Evolutionary conservation across 2,329 filamentous ascomycete genomes (phyloP), one percentile per base, ranked within the genome.

Genomic region (Fusarium sp.): DNA sequence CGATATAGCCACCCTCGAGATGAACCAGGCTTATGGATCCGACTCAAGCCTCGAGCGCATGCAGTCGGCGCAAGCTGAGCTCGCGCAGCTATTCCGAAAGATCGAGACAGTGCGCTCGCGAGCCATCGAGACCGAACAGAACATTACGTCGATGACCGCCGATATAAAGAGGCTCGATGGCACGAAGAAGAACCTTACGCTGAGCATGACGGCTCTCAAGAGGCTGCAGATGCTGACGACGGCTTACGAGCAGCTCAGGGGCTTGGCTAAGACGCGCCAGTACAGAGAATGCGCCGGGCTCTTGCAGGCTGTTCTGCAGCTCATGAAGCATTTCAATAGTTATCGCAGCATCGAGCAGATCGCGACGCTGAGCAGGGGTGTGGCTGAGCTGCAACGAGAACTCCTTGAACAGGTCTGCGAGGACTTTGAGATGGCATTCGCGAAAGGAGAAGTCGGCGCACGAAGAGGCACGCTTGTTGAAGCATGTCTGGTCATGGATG

Each of bases 321-420:
- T 99, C 48, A 98, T 98, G 93, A 93, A 93, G 73, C 95, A 99
- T 83, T 99, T 99, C 87, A 97, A 97, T 83, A 97, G 93, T 81
- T 99, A 98, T 81, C 88, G 96, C 64, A 97, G 94, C 75, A 98
- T 99, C 75, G 95, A 98, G 79, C 96, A 99, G 86, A 98, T 99
- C 79, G 96, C 96, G 32, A 93, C 93, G 1, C 86, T 99, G 70
- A 97, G 94, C 78, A 90, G 94, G 55, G 97, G 97, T 76, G 96
- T 99, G 38, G 92, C 94, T 9, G 96, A 98, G 76, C 86, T 99
- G 70, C 96, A 99, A 83, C 87, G 95, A 66, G 95, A 98, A 80
- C 83, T 99, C 64, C 84, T 98, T 62, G 96, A 99, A 83, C 96
- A 99, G 82, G 92, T 99, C n/a, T 99, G 96, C 80, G 96, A 98